Conservation (phyloP, 768 basidiomycete genomes). For the Roridomyces roridus region DNA sequence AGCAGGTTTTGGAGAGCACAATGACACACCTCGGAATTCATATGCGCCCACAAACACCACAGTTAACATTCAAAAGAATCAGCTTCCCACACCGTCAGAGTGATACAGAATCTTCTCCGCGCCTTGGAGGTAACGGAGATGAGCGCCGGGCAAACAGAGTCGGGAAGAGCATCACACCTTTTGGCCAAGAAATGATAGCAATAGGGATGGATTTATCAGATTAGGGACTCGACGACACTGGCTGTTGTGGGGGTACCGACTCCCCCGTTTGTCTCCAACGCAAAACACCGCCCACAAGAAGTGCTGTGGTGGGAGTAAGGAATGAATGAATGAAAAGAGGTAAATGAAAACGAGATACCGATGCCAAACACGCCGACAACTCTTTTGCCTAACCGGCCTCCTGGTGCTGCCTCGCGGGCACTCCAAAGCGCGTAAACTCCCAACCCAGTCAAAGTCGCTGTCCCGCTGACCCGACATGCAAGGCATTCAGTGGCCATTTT, state of each 20-base stretch:
- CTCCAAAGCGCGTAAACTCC: slow-evolving; percentile 73
- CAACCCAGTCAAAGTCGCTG: slow-evolving; percentile 63
- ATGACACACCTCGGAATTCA: no score
- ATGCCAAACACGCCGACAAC: slow-evolving; percentile 51
- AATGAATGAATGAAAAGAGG: background rate
- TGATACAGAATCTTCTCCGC: no score
- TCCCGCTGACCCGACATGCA: slow-evolving; percentile 74
- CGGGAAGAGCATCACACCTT: no score
- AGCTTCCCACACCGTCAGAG: slow-evolving; percentile 1
- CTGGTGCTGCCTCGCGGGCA: slow-evolving; percentile 67
- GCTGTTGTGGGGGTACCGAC: background rate
- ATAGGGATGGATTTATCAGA: no score
- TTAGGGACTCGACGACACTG: background rate
- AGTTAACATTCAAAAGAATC: background rate
- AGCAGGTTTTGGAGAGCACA: no score
- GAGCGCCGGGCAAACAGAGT: no score
- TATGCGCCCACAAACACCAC: no score
- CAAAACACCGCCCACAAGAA: slow-evolving; percentile 20
- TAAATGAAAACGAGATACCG: slow-evolving; percentile 1
- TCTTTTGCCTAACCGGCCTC: slow-evolving; percentile 63
- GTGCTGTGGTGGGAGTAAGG: background rate
- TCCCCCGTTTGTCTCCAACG: slow-evolving; percentile 22
- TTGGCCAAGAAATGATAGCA: no score
- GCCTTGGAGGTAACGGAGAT: no score
- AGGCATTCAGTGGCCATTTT: slow-evolving; percentile 58